These are phyloP conservation scores for Suillus cothurnatus DNA, from an alignment of 768 basidiomycete genomes.

Conservation along the genomic window DNA sequence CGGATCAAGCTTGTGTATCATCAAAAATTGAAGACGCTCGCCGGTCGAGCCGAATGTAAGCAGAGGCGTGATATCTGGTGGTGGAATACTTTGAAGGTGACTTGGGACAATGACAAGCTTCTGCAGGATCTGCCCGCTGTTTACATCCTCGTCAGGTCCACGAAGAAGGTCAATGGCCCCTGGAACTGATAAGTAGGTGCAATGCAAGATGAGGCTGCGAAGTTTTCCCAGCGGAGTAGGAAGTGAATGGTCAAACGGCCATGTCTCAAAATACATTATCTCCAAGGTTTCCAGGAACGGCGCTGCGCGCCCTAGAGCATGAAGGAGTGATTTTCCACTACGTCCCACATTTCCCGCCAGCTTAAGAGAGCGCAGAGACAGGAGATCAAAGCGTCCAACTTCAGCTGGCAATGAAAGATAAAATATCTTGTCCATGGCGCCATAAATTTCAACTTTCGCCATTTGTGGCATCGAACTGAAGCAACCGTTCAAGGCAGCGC, in stretches of 20 bases:
- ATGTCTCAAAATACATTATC: neutral
- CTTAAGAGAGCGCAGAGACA: neutral
- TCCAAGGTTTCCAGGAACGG: slow-evolving; percentile 1
- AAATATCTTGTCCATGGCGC: neutral
- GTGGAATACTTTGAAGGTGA: neutral
- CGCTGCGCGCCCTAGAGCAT: neutral
- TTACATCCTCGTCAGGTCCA: neutral
- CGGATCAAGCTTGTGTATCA: slow-evolving; percentile 5
- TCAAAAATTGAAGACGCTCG: neutral
- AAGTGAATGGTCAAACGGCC: neutral
- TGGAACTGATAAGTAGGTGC: slow-evolving; percentile 2
- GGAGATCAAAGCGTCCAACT: neutral
- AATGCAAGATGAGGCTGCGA: slow-evolving; percentile 5
- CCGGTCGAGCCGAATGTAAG: neutral
- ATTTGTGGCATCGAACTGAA: neutral
- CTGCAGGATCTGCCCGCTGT: neutral
- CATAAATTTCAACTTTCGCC: neutral
- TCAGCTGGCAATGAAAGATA: neutral
- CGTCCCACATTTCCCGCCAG: neutral
- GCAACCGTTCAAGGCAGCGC: neutral
- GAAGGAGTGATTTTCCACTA: neutral
- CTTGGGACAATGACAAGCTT: neutral
- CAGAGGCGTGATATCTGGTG: slow-evolving; percentile 1
- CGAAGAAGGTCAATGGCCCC: neutral
- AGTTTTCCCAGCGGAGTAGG: neutral